Base-by-base conservation (phyloP, 192 early-diverging fungal genomes). In the Rhizophagus sp. region DNA sequence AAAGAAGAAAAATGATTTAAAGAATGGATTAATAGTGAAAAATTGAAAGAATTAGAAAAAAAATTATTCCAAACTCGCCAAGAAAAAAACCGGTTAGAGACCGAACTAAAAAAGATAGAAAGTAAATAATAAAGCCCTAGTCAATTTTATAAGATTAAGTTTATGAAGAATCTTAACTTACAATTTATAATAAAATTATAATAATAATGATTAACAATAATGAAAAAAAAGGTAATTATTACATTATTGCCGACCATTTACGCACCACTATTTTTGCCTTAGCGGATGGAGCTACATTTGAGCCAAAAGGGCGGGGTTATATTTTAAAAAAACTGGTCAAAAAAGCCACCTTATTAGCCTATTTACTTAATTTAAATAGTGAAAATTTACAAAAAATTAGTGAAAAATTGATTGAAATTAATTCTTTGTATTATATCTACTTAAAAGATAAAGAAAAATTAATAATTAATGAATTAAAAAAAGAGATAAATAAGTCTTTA, bases 351-450 rank as follows among this genome's bases (percentile, higher is more conserved):
- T 13, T 73, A 2, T 57, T 73, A 25, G 72, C 22, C 8, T 17
- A 73, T 52, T 52, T 73, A 34, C 15, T 73, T 41, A 49, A 49
- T 73, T 49, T 73, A 73, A 73, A 57, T 73, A 2, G 8, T 6
- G 7, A 73, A 30, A 2, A 73, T 15, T n/a, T 73, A 73, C 17
- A 52, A 73, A 73, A 73, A 73, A 50, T 73, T 73, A 73, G 72
- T 73, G 44, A 73, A 73, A 73, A 73, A n/a, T 49, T 73, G 13
- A 73, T 73, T 73, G 72, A 73, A 52, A 30, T 73, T 73, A 73
- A 73, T 73, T 73, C 72, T 3, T 17, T 2, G 50, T 52, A 73
- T 30, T 73, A 49, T n/a, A 1, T 1, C 0, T 19, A 73, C 52
- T 50, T 73, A 52, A 52, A 49, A 12, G 8, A 52, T 17, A 73